Evolutionary conservation across 805 yeast genomes (phyloP), one percentile per base, ranked within the genome.

Genomic region (Lachancea dasiensis): DNA sequence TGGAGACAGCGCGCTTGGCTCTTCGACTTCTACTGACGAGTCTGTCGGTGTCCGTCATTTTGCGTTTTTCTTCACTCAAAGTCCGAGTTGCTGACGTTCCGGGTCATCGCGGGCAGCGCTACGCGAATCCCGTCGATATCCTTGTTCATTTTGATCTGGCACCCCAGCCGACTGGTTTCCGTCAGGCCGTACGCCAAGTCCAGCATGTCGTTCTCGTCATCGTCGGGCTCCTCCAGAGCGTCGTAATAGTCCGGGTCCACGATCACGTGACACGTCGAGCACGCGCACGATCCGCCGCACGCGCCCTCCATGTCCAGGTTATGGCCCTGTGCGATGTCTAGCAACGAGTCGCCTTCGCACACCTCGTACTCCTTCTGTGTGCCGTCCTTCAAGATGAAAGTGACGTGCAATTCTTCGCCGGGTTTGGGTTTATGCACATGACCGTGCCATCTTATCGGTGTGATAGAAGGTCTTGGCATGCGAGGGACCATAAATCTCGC

Each of bases 201-300:
- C 54, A 92, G 71, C 98, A 92, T 92, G 63, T 92, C 98, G 58
- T 92, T 90, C 62, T 92, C 98, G 56, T 92, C 98, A 58, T 92
- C 98, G 47, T 80, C 86, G 0, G 98, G 97, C 60, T 92, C 97
- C 7, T 92, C 95, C 47, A 92, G 75, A 34, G 67, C 74, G 56
- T 92, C 98, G 63, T 86, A 92, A 59, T 69, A 87, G 31, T 83
- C 96, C 1, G 98, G 97, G 58, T 92, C 98, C 27, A 92, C 87
- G 35, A 92, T 90, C 38, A 92, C 81, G 64, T 92, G 98, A 58
- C 98, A 92, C 0, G 98, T 92, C 4, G 97, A 87, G 60, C 98
- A 92, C 1, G 98, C 98, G 69, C 98, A 92, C 3, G 97, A 86
- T 3, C 97, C 98, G 16, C 98, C 98, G 64, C 98, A 92, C 0